Conservation (phyloP, 176 grass and related monocot species). For the Elymus sibiricus region DNA sequence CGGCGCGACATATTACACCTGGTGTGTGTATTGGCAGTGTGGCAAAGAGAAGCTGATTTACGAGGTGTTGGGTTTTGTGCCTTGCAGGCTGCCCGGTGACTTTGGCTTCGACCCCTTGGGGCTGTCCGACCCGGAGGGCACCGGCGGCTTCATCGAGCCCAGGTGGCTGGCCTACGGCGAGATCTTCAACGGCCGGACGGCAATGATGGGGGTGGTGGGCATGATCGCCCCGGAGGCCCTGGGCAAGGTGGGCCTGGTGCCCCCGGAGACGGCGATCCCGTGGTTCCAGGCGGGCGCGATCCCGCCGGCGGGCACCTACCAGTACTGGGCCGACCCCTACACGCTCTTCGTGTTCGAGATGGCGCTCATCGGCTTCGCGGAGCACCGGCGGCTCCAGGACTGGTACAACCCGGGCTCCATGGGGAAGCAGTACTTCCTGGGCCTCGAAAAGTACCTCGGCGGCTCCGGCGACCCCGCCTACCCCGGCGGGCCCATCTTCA, state of each 20-base stretch:
- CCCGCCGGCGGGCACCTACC: slow-evolving; percentile 81
- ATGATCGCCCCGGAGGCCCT: slow-evolving; percentile 67
- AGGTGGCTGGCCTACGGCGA: slow-evolving; percentile 92
- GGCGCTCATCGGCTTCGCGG: slow-evolving; percentile 93
- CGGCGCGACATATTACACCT: not conserved
- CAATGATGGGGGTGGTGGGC: slow-evolving; percentile 79
- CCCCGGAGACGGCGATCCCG: slow-evolving; percentile 73
- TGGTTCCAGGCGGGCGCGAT: slow-evolving; percentile 95
- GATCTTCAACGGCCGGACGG: slow-evolving; percentile 83
- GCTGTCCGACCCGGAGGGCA: slow-evolving; percentile 93
- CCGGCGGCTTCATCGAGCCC: slow-evolving; percentile 97
- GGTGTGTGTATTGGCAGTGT: not conserved
- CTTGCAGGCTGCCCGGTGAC: slow-evolving; percentile 79
- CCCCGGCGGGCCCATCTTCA: slow-evolving; percentile 84
- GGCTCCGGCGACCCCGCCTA: slow-evolving; percentile 76
- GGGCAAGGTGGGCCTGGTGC: slow-evolving; percentile 69
- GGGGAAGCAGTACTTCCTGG: slow-evolving; percentile 91
- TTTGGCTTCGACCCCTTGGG: slow-evolving; percentile 81
- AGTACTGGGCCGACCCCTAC: slow-evolving; percentile 95
- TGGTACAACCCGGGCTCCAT: slow-evolving; percentile 88
- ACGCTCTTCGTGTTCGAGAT: slow-evolving; percentile 92
- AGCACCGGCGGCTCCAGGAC: slow-evolving; percentile 97
- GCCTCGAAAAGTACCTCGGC: slow-evolving; percentile 70
- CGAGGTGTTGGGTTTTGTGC: not conserved
- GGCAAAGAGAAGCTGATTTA: not conserved